Base-by-base conservation (phyloP, 352 stramenopile species). In the Halophytophthora polymorphica region DNA sequence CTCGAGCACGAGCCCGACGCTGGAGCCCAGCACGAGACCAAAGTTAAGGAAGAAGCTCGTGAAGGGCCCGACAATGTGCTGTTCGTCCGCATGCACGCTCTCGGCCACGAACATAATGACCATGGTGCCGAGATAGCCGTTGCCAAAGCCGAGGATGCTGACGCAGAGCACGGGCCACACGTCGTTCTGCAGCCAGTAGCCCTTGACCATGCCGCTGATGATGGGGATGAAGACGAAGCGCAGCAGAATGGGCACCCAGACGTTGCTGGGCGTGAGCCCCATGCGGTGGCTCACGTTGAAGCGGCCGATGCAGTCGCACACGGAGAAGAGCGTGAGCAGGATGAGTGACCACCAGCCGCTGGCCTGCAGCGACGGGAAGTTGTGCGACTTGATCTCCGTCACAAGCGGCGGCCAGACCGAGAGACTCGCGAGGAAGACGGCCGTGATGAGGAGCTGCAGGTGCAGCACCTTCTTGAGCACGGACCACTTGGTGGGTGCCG, bases 41-140 rank as follows among this genome's bases (percentile, higher is more conserved):
- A 83, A 79, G 57, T 94, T 92, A 25, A 94, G 56, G 54, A 90
- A 91, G 50, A 92, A 92, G 45, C 84, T 89, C 37, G 84, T 94
- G 53, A 92, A 94, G 23, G 74, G 71, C 1, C 81, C 84, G 5
- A 80, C 86, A 8, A 92, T 52, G n/a, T 71, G 66, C 50, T 86
- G 75, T 34, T 95, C 81, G 29, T 90, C 68, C 0, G 60, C 53
- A 23, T 88, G 69, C 11, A 91, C 77, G 61, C 62, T 88, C 63
- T 95, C 84, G 45, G 77, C 88, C 31, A 94, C 76, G 25, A 94
- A 86, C 35, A 94, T 82, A 55, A 94, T 88, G 10, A 68, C 72
- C 21, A 94, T 56, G 21, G 84, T 90, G 22, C 84, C 82, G 35
- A 92, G 36, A 59, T 90, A 92, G 2, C 84, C 84, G 58, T 94